Conservation (phyloP, 768 basidiomycete species). For the Pisolithus microcarpus region DNA sequence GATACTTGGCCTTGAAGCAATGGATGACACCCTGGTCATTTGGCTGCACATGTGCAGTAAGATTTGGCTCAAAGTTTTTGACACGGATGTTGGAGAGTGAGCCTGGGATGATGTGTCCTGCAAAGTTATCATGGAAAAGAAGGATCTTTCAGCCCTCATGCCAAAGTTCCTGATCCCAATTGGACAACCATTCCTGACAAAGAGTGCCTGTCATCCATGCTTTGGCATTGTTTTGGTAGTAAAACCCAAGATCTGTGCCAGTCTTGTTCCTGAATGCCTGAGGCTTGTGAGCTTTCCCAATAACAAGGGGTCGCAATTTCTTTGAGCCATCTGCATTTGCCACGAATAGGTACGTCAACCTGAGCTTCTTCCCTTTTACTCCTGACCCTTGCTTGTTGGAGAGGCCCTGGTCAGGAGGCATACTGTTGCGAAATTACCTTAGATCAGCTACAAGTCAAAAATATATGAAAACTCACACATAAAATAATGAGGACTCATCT, state of each 20-base stretch:
- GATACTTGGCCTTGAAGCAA: slow-evolving; percentile 24
- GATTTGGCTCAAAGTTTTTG: slow-evolving; percentile 24
- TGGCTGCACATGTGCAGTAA: slow-evolving; percentile 32
- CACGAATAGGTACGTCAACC: too few species aligned
- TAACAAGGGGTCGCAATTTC: too few species aligned
- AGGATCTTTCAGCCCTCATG: background rate
- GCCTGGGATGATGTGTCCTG: slow-evolving; percentile 21
- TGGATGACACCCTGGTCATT: slow-evolving; percentile 30
- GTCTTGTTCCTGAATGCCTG: too few species aligned
- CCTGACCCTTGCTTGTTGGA: too few species aligned
- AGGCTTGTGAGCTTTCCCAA: too few species aligned
- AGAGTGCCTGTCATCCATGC: slow-evolving; percentile 32
- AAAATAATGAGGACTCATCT: too few species aligned
- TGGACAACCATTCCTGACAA: slow-evolving; percentile 29
- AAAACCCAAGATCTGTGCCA: slow-evolving; percentile 22
- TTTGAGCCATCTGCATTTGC: too few species aligned
- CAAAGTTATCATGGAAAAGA: background rate
- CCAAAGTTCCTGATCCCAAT: slow-evolving; percentile 28
- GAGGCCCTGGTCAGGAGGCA: too few species aligned
- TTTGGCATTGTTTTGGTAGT: slow-evolving; percentile 32
- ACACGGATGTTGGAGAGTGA: slow-evolving; percentile 18
- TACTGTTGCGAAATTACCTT: too few species aligned
- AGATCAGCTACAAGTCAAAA: too few species aligned
- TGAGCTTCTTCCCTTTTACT: too few species aligned
- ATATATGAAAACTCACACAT: too few species aligned